Conservation (phyloP, 129 eudicot genomes). For the Ambrosia artemisiifolia region DNA sequence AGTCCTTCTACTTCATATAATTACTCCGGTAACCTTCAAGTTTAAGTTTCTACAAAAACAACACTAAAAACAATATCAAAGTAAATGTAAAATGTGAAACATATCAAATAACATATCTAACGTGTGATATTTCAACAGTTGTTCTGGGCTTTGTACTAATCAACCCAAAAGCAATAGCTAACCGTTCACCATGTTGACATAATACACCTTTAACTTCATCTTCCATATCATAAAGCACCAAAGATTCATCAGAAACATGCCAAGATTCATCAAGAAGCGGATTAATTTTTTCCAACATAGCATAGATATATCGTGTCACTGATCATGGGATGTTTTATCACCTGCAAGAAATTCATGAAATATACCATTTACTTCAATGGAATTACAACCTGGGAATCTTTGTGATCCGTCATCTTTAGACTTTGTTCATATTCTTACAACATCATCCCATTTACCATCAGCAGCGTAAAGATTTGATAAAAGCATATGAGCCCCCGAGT, state of each 20-base stretch:
- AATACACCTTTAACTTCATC: slow-evolving; percentile 21
- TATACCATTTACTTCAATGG: slow-evolving; percentile 24
- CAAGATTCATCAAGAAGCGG: slow-evolving; percentile 11
- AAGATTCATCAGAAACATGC: slow-evolving; percentile 16
- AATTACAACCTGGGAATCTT: slow-evolving; percentile 28
- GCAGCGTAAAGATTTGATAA: slow-evolving; percentile 49
- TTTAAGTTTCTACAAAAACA: no score
- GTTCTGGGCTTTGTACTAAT: slow-evolving; percentile 27
- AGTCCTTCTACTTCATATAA: no score
- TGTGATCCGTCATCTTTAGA: slow-evolving; percentile 37
- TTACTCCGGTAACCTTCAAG: no score
- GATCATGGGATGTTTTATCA: no score
- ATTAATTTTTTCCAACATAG: slow-evolving; percentile 25
- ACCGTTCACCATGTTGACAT: slow-evolving; percentile 28
- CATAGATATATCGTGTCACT: no score
- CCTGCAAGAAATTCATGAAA: slow-evolving; percentile 31
- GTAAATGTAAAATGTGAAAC: no score
- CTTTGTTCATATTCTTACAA: slow-evolving; percentile 38
- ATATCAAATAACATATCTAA: no score
- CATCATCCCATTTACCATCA: slow-evolving; percentile 49
- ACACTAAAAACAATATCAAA: no score
- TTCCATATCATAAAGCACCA: slow-evolving; percentile 25
- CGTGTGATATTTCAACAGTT: no score
- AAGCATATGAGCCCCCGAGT: slow-evolving; percentile 44
- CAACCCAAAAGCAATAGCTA: slow-evolving; percentile 32